These are phyloP conservation scores for Alternaria sp. DNA, from an alignment of 2,329 filamentous ascomycete species.

Conservation along the genomic window DNA sequence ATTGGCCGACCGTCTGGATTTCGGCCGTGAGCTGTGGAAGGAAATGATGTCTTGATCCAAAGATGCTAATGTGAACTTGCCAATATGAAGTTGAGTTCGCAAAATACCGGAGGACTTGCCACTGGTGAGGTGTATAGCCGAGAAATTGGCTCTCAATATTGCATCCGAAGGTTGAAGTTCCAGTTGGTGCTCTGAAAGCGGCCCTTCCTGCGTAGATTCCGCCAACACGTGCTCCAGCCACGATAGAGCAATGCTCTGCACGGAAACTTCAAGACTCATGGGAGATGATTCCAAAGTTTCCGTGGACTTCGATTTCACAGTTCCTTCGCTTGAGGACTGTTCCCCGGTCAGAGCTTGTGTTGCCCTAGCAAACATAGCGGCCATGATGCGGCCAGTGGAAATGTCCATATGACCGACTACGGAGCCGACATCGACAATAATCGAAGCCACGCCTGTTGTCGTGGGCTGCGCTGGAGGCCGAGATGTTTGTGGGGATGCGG, in stretches of 20 bases:
- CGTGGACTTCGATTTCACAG: neutral
- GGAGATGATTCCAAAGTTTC: neutral
- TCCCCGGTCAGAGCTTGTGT: slow-evolving; percentile 27
- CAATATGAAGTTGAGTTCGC: slow-evolving; percentile 39
- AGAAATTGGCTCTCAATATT: slow-evolving; percentile 36
- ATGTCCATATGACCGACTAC: slow-evolving; percentile 44
- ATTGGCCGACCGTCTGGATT: slow-evolving; percentile 31
- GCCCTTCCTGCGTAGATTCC: slow-evolving; percentile 25
- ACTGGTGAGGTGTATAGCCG: slow-evolving; percentile 30
- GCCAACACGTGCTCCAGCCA: slow-evolving; percentile 40
- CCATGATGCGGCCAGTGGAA: slow-evolving; percentile 44
- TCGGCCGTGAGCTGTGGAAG: slow-evolving; percentile 50
- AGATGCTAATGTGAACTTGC: slow-evolving; percentile 57
- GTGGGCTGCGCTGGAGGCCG: slow-evolving; percentile 11
- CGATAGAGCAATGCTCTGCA: slow-evolving; percentile 38
- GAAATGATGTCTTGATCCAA: slow-evolving; percentile 58
- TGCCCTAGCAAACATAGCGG: slow-evolving; percentile 35
- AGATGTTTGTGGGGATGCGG: slow-evolving; percentile 9
- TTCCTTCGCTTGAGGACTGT: neutral
- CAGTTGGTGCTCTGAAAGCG: slow-evolving; percentile 15
- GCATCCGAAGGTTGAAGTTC: slow-evolving; percentile 34
- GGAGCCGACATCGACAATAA: slow-evolving; percentile 44
- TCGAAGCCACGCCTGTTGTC: slow-evolving; percentile 15
- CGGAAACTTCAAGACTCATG: slow-evolving; percentile 27
- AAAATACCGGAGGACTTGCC: slow-evolving; percentile 18